Percentiles rank a stretch among this genome's conserved stretches.
phyloP scores from a whole-genome alignment of 2,329 filamentous ascomycete species.

The Aspergillus chevalieri region DNA sequence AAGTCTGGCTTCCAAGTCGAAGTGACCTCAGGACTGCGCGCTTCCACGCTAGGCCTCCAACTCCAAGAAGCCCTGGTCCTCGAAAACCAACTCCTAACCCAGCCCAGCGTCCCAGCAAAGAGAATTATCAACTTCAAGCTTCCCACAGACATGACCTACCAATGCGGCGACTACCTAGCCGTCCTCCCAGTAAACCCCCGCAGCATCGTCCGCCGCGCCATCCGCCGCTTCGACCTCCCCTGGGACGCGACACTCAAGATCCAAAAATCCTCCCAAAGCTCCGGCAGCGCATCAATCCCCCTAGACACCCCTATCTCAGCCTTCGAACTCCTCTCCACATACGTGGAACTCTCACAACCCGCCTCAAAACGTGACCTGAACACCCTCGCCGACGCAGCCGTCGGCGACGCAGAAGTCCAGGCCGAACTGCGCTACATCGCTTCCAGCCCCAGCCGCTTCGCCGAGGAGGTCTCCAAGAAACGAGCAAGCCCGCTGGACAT shows the following conservation, averaged over 20 bases:
- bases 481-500: constrained; percentile 57
- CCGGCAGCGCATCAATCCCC: constrained; percentile 39
- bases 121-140: constrained; percentile 62
- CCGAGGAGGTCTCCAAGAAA: constrained; percentile 48
- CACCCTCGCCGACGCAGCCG: constrained; percentile 41
- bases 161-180: constrained; percentile 69
- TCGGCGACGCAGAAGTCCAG: constrained; percentile 45
- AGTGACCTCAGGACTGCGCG: constrained; percentile 48
- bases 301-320: constrained; percentile 54
- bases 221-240: constrained; percentile 58
- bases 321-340: constrained; percentile 59
- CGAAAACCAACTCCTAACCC: constrained; percentile 47
- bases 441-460: constrained; percentile 35
- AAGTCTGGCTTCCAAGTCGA: constrained; percentile 38
- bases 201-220: constrained; percentile 55
- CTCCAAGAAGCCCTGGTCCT: constrained; percentile 57
- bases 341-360: constrained; percentile 67
- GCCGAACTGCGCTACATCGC: constrained; percentile 27
- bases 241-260: constrained; percentile 65
- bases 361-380: constrained; percentile 60
- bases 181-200: constrained; percentile 65
- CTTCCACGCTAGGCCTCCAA: constrained; percentile 57
- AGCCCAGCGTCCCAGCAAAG: constrained; percentile 51
- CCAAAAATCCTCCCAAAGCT: constrained; percentile 39
- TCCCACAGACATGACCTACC: constrained; percentile 60